Conservation (phyloP, 2,329 filamentous ascomycete species). For the Alternaria infectoria region DNA sequence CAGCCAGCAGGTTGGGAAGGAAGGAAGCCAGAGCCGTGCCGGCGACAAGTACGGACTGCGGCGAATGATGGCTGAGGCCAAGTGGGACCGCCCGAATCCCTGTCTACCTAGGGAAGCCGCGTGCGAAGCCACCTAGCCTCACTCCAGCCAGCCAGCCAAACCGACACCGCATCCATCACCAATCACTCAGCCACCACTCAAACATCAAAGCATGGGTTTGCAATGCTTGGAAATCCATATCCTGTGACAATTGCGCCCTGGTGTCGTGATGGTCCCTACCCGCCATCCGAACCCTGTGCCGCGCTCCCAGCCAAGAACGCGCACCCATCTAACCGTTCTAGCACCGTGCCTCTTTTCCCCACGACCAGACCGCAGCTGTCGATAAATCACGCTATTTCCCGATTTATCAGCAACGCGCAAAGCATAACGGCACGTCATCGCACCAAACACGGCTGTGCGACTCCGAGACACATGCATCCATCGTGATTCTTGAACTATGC, state of each 20-base stretch:
- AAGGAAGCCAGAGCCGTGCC: slow-evolving; percentile 26
- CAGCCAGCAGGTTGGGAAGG: slow-evolving; percentile 15
- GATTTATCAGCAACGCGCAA: slow-evolving; percentile 39
- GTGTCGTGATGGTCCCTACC: background rate
- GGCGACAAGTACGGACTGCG: slow-evolving; percentile 22
- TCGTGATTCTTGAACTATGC: background rate
- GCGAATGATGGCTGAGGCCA: slow-evolving; percentile 30
- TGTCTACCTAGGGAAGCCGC: slow-evolving; percentile 7
- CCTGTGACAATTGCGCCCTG: background rate
- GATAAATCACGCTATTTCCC: slow-evolving; percentile 6
- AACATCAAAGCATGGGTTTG: background rate
- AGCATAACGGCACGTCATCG: slow-evolving; percentile 21
- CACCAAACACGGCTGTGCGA: background rate
- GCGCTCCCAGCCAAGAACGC: background rate
- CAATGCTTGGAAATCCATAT: background rate
- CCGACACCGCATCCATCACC: background rate
- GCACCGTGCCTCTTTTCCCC: slow-evolving; percentile 20
- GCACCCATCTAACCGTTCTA: background rate
- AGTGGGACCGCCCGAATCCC: slow-evolving; percentile 15
- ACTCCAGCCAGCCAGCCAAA: background rate
- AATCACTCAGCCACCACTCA: background rate
- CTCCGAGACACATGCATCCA: background rate
- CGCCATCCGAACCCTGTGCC: background rate
- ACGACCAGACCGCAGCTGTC: slow-evolving; percentile 14
- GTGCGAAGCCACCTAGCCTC: background rate